Base-by-base conservation (phyloP, 352 stramenopile genomes). In the Peronospora destructor region DNA sequence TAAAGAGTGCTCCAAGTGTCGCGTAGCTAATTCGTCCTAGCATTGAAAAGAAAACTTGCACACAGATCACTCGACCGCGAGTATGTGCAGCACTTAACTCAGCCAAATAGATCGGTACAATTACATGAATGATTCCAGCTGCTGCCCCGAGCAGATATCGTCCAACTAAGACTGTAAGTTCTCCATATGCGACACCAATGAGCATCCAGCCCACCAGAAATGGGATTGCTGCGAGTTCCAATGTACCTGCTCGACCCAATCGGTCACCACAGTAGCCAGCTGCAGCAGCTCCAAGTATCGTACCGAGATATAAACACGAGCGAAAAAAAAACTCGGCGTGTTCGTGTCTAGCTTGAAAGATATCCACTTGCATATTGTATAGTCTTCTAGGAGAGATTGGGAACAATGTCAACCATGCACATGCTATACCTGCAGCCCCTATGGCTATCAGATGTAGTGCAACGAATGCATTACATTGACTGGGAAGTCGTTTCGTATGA, bases 331-430 rank as follows among this genome's bases (percentile, higher is more conserved):
- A 91, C 33, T 64, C 63, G 19, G 81, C 59, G 49, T 88, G 76
- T 35, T 67, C 66, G 50, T 89, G 76, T 55, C 66, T 70, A n/a
- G 68, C 76, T 64, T 62, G 71, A 53, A 91, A 91, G 12, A 89
- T 68, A 49, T 91, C 77, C 40, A 91, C 76, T 56, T 91, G 77
- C 61, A 91, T 88, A 56, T 89, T 85, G 65, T 91, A 91, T 8
- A 91, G 69, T 6, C 78, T 59, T 23, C 49, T 69, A 8, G 81
- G 76, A 10, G 76, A 72, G 42, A 91, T 70, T 30, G 81, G 81
- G 64, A 89, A 91, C 33, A 87, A 64, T 40, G 59, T 53, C 17
- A 84, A 43, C 81, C 81, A 91, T 11, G 61, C 61, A 51, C 53
- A 69, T 14, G 67, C 71, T 11, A 85, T 36, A 14, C 66, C 68